A percentile compares a stretch with the other conserved stretches of the same genome.
Conservation (phyloP, 768 basidiomycete species). For the Harrya chromipes region DNA sequence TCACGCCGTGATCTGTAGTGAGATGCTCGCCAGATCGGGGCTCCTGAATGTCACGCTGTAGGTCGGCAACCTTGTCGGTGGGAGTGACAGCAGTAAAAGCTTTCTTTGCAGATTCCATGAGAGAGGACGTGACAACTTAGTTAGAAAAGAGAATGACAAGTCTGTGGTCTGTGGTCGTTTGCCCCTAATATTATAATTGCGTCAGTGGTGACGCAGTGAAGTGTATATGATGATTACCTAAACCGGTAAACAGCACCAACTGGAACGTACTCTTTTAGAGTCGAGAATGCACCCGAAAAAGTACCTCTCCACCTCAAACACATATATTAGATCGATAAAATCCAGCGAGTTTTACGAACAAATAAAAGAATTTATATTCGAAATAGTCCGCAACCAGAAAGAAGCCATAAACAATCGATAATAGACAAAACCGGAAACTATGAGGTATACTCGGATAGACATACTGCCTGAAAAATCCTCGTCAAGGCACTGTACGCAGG, state of each 20-base stretch:
- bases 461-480: conserved; percentile 26
- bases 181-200: conserved; percentile 23
- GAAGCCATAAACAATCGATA: conserved; percentile 3
- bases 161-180: background rate
- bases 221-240: no score
- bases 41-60: conserved; percentile 27
- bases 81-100: conserved; percentile 3
- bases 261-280: no score
- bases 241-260: no score
- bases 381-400: conserved; percentile 13
- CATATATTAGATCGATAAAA: conserved; percentile 17
- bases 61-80: conserved; percentile 21
- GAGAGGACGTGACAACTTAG: conserved; percentile 12
- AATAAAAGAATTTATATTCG: conserved; percentile 3
- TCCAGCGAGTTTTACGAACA: background rate
- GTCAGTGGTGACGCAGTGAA: conserved; percentile 22
- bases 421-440: background rate
- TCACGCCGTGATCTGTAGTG: conserved; percentile 64
- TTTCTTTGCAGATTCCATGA: conserved; percentile 15
- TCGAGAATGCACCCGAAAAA: no score
- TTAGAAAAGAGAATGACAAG: background rate
- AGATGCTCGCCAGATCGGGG: conserved; percentile 21
- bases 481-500: conserved; percentile 21
- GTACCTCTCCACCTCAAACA: no score
- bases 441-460: conserved; percentile 10